Evolutionary conservation across 257 asterid species (phyloP).

Genomic region (Solanum infundibuliforme): DNA sequence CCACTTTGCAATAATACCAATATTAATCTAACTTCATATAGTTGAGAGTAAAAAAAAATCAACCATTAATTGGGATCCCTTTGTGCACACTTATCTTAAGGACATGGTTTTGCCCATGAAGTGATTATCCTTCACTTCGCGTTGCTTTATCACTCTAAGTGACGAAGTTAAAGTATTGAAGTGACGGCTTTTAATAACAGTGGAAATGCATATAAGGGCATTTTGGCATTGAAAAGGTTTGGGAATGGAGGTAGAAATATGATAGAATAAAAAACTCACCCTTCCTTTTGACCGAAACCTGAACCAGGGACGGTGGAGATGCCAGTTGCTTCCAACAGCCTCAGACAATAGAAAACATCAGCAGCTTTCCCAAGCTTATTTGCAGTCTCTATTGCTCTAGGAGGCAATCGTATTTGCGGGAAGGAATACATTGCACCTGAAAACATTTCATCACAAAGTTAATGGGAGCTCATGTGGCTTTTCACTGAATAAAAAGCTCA

Average conservation of each 20-base stretch:
- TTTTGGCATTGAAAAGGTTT: neutral
- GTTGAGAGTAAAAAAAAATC: neutral
- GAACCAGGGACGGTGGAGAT: slow-evolving; percentile 99
- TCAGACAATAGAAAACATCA: slow-evolving; percentile 90
- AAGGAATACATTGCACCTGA: slow-evolving; percentile 99
- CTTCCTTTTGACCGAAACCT: slow-evolving; percentile 98
- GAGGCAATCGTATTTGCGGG: slow-evolving; percentile 96
- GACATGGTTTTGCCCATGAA: neutral
- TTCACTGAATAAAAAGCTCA: neutral
- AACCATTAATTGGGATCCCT: neutral
- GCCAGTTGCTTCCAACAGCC: slow-evolving; percentile 94
- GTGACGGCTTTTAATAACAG: neutral
- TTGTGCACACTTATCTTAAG: neutral
- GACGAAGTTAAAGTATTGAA: neutral
- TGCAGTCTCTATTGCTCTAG: slow-evolving; percentile 90
- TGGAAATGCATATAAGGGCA: neutral
- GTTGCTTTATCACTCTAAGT: neutral
- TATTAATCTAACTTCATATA: neutral
- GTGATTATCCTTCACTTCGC: neutral
- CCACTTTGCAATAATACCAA: neutral
- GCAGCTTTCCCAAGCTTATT: slow-evolving; percentile 73
- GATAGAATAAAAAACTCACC: slow-evolving; percentile 31
- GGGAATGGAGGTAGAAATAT: neutral
- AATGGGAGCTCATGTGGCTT: neutral
- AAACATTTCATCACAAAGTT: slow-evolving; percentile 4